A percentile compares a stretch with the other conserved stretches of the same genome.
phyloP scores from a whole-genome alignment of 495 filamentous ascomycete genomes.

The Oleoguttula mirabilis region DNA sequence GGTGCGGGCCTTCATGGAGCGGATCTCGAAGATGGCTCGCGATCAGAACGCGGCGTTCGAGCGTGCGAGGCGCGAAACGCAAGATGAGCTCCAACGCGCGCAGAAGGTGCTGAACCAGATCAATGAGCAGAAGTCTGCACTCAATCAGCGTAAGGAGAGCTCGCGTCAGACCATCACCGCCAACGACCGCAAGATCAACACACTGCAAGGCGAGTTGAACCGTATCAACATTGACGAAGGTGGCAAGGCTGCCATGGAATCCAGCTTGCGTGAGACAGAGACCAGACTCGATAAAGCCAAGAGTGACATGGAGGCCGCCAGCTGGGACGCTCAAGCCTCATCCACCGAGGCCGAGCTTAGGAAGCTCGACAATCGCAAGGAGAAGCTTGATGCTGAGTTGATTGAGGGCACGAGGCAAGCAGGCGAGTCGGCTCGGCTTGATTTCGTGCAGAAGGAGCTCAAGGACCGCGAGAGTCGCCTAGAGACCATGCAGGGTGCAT shows the following conservation, averaged over 20 bases:
- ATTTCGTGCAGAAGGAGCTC: conserved; percentile 63
- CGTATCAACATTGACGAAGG: conserved; percentile 73
- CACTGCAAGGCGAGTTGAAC: conserved; percentile 53
- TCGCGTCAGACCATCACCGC: conserved; percentile 54
- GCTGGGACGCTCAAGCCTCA: conserved; percentile 58
- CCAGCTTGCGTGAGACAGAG: conserved; percentile 57
- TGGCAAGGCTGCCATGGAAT: conserved; percentile 58
- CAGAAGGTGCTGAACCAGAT: conserved; percentile 57
- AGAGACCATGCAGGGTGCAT: conserved; percentile 62
- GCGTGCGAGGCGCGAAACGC: conserved; percentile 55
- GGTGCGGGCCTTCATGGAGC: conserved; percentile 64
- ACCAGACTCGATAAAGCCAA: conserved; percentile 49
- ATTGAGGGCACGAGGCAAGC: conserved; percentile 67
- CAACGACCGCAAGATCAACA: conserved; percentile 53
- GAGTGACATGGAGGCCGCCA: conserved; percentile 43
- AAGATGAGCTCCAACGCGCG: conserved; percentile 54
- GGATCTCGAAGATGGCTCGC: conserved; percentile 56
- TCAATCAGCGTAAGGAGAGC: conserved; percentile 56
- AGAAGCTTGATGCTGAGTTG: conserved; percentile 60
- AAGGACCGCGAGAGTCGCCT: conserved; percentile 58
- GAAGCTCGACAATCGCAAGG: conserved; percentile 53
- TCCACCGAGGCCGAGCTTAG: conserved; percentile 47
- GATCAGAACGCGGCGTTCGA: conserved; percentile 72
- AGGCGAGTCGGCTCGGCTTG: conserved; percentile 63
- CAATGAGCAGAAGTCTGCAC: conserved; percentile 50